Evolutionary conservation across 1,139 yeast genomes (phyloP), one percentile per base, ranked within the genome.

Genomic region (Taiozyma sp.): DNA sequence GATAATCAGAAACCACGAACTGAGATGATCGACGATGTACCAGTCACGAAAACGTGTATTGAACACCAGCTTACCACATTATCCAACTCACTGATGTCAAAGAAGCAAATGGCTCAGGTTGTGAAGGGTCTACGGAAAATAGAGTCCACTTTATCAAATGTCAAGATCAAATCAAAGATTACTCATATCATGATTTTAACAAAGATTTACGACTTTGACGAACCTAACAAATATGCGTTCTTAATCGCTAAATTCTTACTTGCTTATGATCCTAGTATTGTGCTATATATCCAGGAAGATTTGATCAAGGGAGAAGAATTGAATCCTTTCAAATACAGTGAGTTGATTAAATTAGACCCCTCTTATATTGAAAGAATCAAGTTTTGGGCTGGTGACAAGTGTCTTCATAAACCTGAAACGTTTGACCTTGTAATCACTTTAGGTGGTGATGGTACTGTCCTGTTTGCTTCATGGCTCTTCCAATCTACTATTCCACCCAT

Each of bases 361-460:
- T 62, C 69, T 14, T 45, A 45, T 45, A 8, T 41, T 4, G 73
- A 75, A 5, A 66, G 78, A 49, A 69, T 85, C 45, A 71, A 72
- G 52, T 83, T 73, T 61, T 86, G 93, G 93, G 74, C 74, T 49
- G 73, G 78, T 44, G 76, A 76, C 51, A 69, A 75, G 55, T 80
- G 87, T 45, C 52, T 64, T 8, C 67, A 72, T 45, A 74, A 78
- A 48, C 78, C 80, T 3, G 74, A 75, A 48, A 51, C 66, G 48
- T 74, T 72, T 61, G 96, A 90, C 65, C 70, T 89, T 52, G 68
- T 83, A 8, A 76, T 82, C 29, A 78, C 86, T 0, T 66, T 89
- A 44, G 97, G 97, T 23, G 97, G 97, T 4, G 97, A 90, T 65
- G 97, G 96, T 4, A 90, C 97, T 0, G 91, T 89, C 47, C 70